Evolutionary conservation across 2,329 filamentous ascomycete species (phyloP), one percentile per base, ranked within the genome.

Genomic region (Penicillium concentricum): DNA sequence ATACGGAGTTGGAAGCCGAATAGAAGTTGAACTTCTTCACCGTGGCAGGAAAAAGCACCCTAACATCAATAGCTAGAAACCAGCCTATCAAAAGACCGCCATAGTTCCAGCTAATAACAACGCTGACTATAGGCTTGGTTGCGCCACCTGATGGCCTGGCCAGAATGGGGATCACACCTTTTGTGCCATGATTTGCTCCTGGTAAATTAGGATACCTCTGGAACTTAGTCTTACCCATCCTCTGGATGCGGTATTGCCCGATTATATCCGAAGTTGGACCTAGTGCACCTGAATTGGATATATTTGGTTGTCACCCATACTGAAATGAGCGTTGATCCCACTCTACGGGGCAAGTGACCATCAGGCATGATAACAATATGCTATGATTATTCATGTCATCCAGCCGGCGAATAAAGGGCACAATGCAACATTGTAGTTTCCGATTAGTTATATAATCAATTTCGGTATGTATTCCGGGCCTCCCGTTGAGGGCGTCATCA

Each of bases 401-500:
- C 2, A 9, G n/a, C 2, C 1, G 42, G n/a, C n/a, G 3, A 0
- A 30, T 20, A 45, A 3, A 3, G 5, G 22, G 28, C 9, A 12
- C 0, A 12, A 4, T 34, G 26, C 0, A 6, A 20, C 3, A 2
- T 30, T 9, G 24, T 0, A 24, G 15, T 16, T n/a, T 24, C 20
- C 9, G 16, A 8, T n/a, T 2, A n/a, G 9, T 5, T n/a, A 20
- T 15, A 6, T 35, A 6, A 20, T 13, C 7, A 13, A 46, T 15
- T 2, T 12, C 30, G 6, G 9, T 16, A 10, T 4, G 9, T n/a
- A 9, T 8, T 12, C 8, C n/a, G 35, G 4, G 9, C 13, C 13
- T 16, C 24, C 22, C 22, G 15, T 20, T 7, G 18, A 42, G 18
- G 5, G 32, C 42, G 20, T 43, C 47, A 43, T 18, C 20, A 16